These are phyloP conservation scores for Talaromyces pinophilus DNA, from an alignment of 2,329 filamentous ascomycete species.

Conservation along the genomic window DNA sequence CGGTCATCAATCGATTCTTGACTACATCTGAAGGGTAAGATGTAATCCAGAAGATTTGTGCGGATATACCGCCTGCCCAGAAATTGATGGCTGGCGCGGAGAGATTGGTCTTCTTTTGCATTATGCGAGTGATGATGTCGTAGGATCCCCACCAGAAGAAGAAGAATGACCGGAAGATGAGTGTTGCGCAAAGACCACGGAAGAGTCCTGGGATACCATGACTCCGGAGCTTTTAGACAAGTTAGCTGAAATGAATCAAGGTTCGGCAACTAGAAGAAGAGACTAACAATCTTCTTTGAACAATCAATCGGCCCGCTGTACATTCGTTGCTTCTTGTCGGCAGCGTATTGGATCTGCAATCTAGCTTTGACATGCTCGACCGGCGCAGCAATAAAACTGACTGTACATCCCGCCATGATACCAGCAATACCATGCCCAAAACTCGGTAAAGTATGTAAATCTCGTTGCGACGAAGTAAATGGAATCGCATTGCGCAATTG, in stretches of 20 bases:
- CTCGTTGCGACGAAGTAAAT: slow-evolving; percentile 38
- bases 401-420: slow-evolving; percentile 81
- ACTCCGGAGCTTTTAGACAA: slow-evolving; percentile 39
- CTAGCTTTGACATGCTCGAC: slow-evolving; percentile 95
- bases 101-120: slow-evolving; percentile 68
- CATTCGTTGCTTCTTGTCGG: slow-evolving; percentile 71
- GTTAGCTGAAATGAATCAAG: not conserved
- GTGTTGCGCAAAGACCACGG: slow-evolving; percentile 78
- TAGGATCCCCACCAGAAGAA: slow-evolving; percentile 99
- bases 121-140: slow-evolving; percentile 72
- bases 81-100: slow-evolving; percentile 86
- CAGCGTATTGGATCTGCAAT: slow-evolving; percentile 90
- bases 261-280: too few species aligned
- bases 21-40: slow-evolving; percentile 91
- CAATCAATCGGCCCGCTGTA: slow-evolving; percentile 91
- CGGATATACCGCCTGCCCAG: slow-evolving; percentile 91
- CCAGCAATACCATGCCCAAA: slow-evolving; percentile 87
- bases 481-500: slow-evolving; percentile 41
- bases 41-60: slow-evolving; percentile 92
- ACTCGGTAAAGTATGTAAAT: slow-evolving; percentile 62
- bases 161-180: slow-evolving; percentile 90
- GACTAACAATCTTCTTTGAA: slow-evolving; percentile 59
- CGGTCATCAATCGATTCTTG: slow-evolving; percentile 97
- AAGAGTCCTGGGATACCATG: slow-evolving; percentile 83
- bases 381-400: slow-evolving; percentile 88